Evolutionary conservation across 108 stramenopile species (phyloP).

Genomic region (Cyclotella distinguenda): DNA sequence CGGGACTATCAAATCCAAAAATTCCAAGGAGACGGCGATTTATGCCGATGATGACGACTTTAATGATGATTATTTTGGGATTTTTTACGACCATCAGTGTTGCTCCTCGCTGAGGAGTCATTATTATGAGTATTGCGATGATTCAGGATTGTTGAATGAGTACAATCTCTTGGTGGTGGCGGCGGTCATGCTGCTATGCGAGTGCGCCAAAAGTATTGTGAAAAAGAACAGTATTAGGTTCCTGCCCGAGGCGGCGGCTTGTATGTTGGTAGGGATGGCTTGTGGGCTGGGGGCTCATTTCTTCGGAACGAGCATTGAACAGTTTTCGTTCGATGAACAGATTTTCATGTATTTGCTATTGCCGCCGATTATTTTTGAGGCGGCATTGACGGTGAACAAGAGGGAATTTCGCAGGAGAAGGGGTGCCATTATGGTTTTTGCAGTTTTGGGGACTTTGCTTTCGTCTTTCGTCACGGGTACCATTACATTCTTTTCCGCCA

Average conservation of each 20-base stretch:
- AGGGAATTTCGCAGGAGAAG: conserved; percentile 69
- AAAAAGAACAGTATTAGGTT: conserved; percentile 54
- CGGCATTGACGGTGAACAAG: conserved; percentile 74
- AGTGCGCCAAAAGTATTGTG: conserved; percentile 65
- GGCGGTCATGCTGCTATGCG: conserved; percentile 69
- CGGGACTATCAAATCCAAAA: conserved; percentile 35
- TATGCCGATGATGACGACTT: conserved; percentile 47
- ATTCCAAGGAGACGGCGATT: conserved; percentile 12
- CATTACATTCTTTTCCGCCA: conserved; percentile 54
- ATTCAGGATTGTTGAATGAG: conserved; percentile 55
- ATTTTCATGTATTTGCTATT: conserved; percentile 81
- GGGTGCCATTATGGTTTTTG: conserved; percentile 79
- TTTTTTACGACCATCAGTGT: conserved; percentile 64
- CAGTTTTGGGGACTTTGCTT: conserved; percentile 70
- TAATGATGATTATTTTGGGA: conserved; percentile 67
- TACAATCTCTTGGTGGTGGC: conserved; percentile 69
- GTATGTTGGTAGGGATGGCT: conserved; percentile 67
- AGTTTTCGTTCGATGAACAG: conserved; percentile 74
- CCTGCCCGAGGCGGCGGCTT: conserved; percentile 85
- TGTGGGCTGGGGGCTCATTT: conserved; percentile 22
- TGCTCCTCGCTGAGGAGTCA: conserved; percentile 53
- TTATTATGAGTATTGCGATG: conserved; percentile 54
- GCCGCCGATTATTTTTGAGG: conserved; percentile 89
- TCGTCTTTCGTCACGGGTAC: conserved; percentile 71
- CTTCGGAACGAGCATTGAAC: conserved; percentile 36